phyloP scores from a whole-genome alignment of 192 early-diverging fungal genomes.

The Backusella australiensis region DNA sequence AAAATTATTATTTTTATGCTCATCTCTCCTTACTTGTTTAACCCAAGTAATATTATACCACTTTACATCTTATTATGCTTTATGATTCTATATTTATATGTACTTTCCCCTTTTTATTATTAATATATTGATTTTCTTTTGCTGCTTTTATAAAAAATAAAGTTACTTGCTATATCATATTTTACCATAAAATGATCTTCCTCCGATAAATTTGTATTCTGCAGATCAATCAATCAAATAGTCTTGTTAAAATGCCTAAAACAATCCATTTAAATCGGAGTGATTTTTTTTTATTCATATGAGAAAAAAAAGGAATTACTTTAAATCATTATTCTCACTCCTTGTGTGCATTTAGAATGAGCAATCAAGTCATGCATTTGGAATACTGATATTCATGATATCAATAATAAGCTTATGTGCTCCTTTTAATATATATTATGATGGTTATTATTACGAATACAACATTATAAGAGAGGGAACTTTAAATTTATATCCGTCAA shows the following conservation, averaged over 20 bases:
- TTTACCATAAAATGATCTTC: not conserved
- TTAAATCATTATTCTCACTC: not conserved
- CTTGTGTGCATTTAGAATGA: not conserved
- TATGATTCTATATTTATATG: constrained; percentile 5
- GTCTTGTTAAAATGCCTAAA: not conserved
- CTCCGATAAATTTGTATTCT: not conserved
- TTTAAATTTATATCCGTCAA: not conserved
- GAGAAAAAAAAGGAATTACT: not conserved
- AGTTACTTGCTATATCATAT: not conserved
- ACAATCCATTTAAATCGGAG: not conserved
- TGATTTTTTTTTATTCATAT: not conserved
- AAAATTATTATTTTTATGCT: constrained; percentile 1
- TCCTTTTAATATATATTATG: not conserved
- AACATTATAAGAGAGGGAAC: not conserved
- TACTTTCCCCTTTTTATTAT: constrained; percentile 6
- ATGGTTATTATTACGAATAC: not conserved
- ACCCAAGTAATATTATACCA: not conserved
- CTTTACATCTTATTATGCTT: not conserved
- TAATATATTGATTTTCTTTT: not conserved
- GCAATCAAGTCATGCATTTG: not conserved
- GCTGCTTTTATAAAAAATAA: not conserved
- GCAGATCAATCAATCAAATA: not conserved
- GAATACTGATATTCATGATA: no score
- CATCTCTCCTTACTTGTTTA: not conserved
- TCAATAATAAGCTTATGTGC: not conserved